phyloP scores from a whole-genome alignment of 225 moss, liverwort and hornwort genomes.

The Marchantia paleacea region DNA sequence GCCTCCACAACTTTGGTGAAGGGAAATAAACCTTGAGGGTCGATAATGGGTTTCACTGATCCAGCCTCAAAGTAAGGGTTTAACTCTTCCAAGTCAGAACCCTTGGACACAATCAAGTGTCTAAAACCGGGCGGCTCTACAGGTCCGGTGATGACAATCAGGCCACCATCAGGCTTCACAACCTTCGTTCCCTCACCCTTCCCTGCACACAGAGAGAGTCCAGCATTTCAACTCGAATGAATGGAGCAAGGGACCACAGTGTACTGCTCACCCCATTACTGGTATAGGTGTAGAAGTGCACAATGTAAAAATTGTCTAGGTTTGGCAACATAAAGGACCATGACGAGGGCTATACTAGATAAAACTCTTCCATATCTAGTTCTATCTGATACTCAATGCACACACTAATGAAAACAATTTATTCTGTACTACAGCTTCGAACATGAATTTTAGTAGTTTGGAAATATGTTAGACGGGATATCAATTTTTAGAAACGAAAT shows the following conservation, averaged over 20 bases:
- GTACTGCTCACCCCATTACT: background rate
- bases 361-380: too few species aligned
- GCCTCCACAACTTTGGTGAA: slow-evolving; percentile 67
- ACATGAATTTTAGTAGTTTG: too few species aligned
- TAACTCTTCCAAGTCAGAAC: slow-evolving; percentile 56
- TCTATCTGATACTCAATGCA: too few species aligned
- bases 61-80: slow-evolving; percentile 63
- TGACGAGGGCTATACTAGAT: too few species aligned
- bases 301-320: too few species aligned
- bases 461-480: too few species aligned
- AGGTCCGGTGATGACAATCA: slow-evolving; percentile 55
- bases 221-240: background rate
- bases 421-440: too few species aligned
- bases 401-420: too few species aligned
- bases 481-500: too few species aligned
- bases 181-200: slow-evolving; percentile 43
- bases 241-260: too few species aligned
- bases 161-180: slow-evolving; percentile 62
- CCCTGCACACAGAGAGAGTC: slow-evolving; percentile 3
- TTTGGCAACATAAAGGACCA: too few species aligned
- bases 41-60: slow-evolving; percentile 69
- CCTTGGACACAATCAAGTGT: slow-evolving; percentile 54
- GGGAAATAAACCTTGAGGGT: slow-evolving; percentile 59
- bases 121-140: slow-evolving; percentile 59
- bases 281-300: background rate